Conservation (phyloP, 192 early-diverging fungal genomes). For the Thamnidium elegans region DNA sequence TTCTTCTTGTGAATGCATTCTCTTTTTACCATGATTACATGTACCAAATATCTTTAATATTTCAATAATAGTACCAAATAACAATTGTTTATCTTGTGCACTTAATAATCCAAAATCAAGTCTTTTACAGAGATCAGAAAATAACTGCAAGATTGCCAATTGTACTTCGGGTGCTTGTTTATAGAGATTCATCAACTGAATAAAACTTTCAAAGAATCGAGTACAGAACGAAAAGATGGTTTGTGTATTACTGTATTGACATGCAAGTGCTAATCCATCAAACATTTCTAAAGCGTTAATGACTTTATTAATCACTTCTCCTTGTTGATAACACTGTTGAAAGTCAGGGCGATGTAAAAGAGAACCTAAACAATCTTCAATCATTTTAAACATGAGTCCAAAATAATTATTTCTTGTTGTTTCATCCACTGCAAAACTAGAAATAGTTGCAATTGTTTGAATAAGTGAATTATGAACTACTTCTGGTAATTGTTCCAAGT, state of each 20-base stretch:
- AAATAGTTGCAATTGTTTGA: constrained; percentile 58
- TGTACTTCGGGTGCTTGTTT: constrained; percentile 61
- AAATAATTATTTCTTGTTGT: constrained; percentile 58
- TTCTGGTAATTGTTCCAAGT: constrained; percentile 56
- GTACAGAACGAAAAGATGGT: constrained; percentile 56
- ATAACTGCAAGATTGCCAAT: constrained; percentile 58
- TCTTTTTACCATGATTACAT: constrained; percentile 47
- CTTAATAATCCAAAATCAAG: constrained; percentile 41
- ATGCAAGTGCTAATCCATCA: constrained; percentile 69
- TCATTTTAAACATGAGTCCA: constrained; percentile 48
- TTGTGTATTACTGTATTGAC: constrained; percentile 58
- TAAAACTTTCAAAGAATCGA: constrained; percentile 59
- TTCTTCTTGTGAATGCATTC: constrained; percentile 39
- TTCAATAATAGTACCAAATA: constrained; percentile 46
- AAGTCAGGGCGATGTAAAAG: constrained; percentile 63
- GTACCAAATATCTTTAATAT: constrained; percentile 57
- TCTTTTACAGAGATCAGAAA: constrained; percentile 51
- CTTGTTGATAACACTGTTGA: constrained; percentile 48
- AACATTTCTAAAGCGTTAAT: constrained; percentile 74
- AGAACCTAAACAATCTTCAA: constrained; percentile 55
- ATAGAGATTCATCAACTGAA: constrained; percentile 66
- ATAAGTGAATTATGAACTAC: constrained; percentile 63
- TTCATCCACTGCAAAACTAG: constrained; percentile 49
- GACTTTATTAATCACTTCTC: constrained; percentile 53
- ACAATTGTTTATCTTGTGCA: constrained; percentile 43